Base-by-base conservation (phyloP, 768 basidiomycete species). In the Pulveroboletus sp. region DNA sequence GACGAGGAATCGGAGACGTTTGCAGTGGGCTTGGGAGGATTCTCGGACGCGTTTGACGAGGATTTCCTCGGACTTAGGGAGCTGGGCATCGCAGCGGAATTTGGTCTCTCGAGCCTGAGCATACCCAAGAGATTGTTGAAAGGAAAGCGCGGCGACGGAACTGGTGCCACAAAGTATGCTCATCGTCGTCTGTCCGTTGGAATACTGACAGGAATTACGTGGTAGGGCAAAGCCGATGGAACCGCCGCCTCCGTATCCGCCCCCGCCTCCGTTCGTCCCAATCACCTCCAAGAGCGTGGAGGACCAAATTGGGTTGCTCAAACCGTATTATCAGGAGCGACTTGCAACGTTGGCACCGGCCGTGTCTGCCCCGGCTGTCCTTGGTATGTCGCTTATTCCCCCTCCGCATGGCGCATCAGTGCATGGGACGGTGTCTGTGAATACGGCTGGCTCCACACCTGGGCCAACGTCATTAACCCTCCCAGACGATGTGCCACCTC, bases 21-120 rank as follows among this genome's bases (percentile, higher is more conserved):
- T 41, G 76, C 82, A 17, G 81, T 83, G 86, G 93, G 93, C 46
- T 21, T 67, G 56, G 64, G 64, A n/a, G 86, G 89, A 60, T 93
- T 95, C 65, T 85, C 90, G 0, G 89, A 92, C 44, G 76, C 83
- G 14, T 77, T 94, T 14, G 93, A 93, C 30, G 93, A 93, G 59
- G 94, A 98, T 66, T 95, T 94, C 70, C 78, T 97, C 11, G 94
- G 94, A 10, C 75, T 97, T 26, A 79, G 82, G 43, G 92, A 89
- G 61, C 71, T 93, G 39, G 94, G 93, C 28, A 90, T 96, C 44
- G 93, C 91, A 18, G 79, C 78, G 38, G 94, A 96, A 61, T 76
- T 88, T 43, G 90, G 89, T 12, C 71, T 95, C 52, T 78, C 85
- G 14, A 85, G 78, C 56, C 76, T 97, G 46, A 79, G 76, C 15